Evolutionary conservation across 2,329 filamentous ascomycete species (phyloP).

Genomic region (Cordyceps cateniannulata): DNA sequence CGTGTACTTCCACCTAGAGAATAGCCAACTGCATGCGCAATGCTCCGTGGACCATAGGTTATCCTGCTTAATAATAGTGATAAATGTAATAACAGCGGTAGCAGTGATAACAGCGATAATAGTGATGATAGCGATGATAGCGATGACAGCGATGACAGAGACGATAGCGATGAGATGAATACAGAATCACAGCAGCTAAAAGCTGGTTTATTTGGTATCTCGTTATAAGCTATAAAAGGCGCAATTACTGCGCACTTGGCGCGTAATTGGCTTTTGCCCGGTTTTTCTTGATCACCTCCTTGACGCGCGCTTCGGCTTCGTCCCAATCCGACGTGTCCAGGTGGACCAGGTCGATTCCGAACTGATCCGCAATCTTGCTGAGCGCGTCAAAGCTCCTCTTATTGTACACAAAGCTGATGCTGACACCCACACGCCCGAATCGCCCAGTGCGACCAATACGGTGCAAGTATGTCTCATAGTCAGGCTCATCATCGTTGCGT

Average conservation of each 20-base stretch:
- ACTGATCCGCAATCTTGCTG: slow-evolving; percentile 71
- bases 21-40: too few species aligned
- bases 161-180: neutral
- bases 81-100: too few species aligned
- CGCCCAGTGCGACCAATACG: slow-evolving; percentile 95
- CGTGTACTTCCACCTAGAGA: too few species aligned
- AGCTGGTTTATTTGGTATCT: slow-evolving; percentile 10
- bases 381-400: slow-evolving; percentile 74
- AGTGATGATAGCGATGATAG: too few species aligned
- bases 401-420: slow-evolving; percentile 90
- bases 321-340: slow-evolving; percentile 90
- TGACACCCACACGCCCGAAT: slow-evolving; percentile 93
- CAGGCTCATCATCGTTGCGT: slow-evolving; percentile 71
- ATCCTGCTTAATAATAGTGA: too few species aligned
- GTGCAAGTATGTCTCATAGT: slow-evolving; percentile 94
- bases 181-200: neutral
- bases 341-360: slow-evolving; percentile 72
- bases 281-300: slow-evolving; percentile 70
- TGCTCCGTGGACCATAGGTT: too few species aligned
- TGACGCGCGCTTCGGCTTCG: slow-evolving; percentile 73
- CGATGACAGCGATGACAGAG: neutral
- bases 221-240: neutral
- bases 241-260: slow-evolving; percentile 33
- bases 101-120: too few species aligned
- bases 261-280: slow-evolving; percentile 50